Conservation (phyloP, 2,329 filamentous ascomycete genomes). For the Pezicula neosporulosa region DNA sequence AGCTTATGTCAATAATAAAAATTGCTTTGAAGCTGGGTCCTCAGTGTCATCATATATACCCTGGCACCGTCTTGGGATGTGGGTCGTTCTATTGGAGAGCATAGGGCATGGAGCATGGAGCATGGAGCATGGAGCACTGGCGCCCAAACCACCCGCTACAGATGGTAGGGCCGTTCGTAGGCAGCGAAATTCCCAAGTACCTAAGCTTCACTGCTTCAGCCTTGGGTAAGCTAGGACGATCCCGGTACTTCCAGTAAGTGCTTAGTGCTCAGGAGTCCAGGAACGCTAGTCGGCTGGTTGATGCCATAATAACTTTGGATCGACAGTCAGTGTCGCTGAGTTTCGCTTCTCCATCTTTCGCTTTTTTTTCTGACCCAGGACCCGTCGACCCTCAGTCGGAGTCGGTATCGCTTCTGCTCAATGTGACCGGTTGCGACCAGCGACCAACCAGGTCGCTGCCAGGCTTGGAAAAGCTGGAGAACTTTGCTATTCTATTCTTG, state of each 20-base stretch:
- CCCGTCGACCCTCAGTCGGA: too few relatives aligned
- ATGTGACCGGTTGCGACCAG: not conserved
- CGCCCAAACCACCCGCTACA: too few relatives aligned
- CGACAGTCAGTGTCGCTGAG: not conserved
- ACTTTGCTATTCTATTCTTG: not conserved
- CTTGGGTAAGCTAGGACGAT: not conserved
- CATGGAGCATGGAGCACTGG: too few relatives aligned
- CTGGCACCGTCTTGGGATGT: slow-evolving; percentile 5
- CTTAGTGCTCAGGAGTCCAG: not conserved
- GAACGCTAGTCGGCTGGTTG: not conserved
- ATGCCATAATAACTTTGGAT: not conserved
- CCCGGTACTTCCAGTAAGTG: not conserved
- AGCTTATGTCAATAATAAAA: slow-evolving; percentile 1
- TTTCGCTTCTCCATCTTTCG: too few relatives aligned
- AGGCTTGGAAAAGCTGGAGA: not conserved
- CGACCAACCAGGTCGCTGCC: not conserved
- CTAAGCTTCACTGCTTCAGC: not conserved
- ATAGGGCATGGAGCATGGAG: not conserved
- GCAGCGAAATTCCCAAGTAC: too few relatives aligned
- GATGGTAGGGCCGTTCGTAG: not conserved
- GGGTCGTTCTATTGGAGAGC: not conserved
- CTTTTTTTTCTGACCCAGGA: too few relatives aligned
- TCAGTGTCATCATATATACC: slow-evolving; percentile 24
- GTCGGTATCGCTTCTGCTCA: not conserved
- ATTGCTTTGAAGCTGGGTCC: slow-evolving; percentile 6